Base-by-base conservation (phyloP, 805 yeast species). In the Candida ficus region DNA sequence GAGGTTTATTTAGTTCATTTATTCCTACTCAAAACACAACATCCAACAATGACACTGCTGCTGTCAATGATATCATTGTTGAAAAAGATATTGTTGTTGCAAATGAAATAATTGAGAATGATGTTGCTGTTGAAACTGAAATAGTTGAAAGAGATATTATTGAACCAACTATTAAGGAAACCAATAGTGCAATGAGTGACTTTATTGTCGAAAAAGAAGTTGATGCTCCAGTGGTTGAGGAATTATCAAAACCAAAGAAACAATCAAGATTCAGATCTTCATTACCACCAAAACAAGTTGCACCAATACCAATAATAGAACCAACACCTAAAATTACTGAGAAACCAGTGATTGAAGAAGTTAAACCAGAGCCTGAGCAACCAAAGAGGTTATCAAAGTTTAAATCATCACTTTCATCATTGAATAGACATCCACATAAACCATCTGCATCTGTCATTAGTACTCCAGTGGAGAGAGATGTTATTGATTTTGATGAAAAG, bases 321-420 rank as follows among this genome's bases (percentile, higher is more conserved):
- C 18, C 9, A n/a, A 7, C 28, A n/a, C n/a, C n/a, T 14, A 14
- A 10, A 3, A 22, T 13, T 25, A 7, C 10, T 20, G 26, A 21
- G 21, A 29, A 29, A 29, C 32, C 33, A 20, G 21, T 9, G 7
- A 4, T 23, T 7, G 12, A 17, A 25, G 19, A 6, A 13, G 18
- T 7, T 17, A 9, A 19, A 13, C 20, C 10, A 5, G 6, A n/a
- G n/a, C n/a, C 10, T 10, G n/a, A 17, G 5, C 13, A 22, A n/a
- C 46, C 52, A 17, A 41, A 38, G 17, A 59, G 46, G 35, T 42
- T 49, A 0, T 62, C 68, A 1, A 52, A 56, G 14, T 65, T 65
- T 48, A 63, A 50, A 38, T 50, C 52, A 13, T 42, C 44, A 29
- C n/a, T 41, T 10, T 18, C 29, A 13, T 35, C 41, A 12, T 29